Percentiles rank a stretch among this genome's conserved stretches.
Conservation (phyloP, 768 basidiomycete genomes). For the Lanmaoa rubissima region DNA sequence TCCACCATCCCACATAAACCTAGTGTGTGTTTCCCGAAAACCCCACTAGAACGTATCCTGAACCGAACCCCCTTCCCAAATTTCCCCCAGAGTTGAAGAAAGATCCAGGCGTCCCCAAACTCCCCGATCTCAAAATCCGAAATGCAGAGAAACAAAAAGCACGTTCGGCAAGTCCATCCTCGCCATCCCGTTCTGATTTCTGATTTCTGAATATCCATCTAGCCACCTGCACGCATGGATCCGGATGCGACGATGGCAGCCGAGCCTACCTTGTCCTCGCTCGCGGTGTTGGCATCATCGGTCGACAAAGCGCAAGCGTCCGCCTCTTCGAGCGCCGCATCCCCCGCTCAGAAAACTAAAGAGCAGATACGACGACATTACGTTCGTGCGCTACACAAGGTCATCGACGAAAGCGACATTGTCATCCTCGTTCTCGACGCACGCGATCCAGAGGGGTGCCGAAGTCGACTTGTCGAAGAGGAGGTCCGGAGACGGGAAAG, state of each 20-base stretch:
- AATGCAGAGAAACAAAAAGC: slow-evolving; percentile 50
- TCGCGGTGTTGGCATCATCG: slow-evolving; percentile 50
- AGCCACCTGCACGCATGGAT: slow-evolving; percentile 37
- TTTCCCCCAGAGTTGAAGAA: slow-evolving; percentile 68
- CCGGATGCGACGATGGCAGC: slow-evolving; percentile 67
- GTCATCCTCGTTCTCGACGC: slow-evolving; percentile 90
- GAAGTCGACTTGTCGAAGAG: slow-evolving; percentile 91
- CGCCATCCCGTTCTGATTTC: not conserved
- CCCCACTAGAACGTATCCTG: not conserved
- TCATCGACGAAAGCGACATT: slow-evolving; percentile 92
- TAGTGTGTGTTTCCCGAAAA: slow-evolving; percentile 13
- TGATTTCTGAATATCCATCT: not conserved
- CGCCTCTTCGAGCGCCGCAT: slow-evolving; percentile 32
- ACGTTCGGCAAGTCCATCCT: slow-evolving; percentile 36
- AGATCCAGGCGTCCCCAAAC: slow-evolving; percentile 84
- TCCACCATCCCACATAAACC: slow-evolving; percentile 25
- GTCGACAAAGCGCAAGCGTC: slow-evolving; percentile 7
- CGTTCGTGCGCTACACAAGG: slow-evolving; percentile 80
- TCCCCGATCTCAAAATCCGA: slow-evolving; percentile 67
- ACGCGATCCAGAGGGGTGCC: slow-evolving; percentile 90
- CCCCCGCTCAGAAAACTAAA: slow-evolving; percentile 48
- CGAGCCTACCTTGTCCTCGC: slow-evolving; percentile 64
- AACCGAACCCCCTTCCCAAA: not conserved
- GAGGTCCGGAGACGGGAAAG: slow-evolving; percentile 82
- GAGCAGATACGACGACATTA: slow-evolving; percentile 74